Percentiles rank a stretch among this genome's conserved stretches.
Evolutionary conservation across 805 yeast genomes (phyloP).

Genomic region (Zygotorulaspora danielsina): DNA sequence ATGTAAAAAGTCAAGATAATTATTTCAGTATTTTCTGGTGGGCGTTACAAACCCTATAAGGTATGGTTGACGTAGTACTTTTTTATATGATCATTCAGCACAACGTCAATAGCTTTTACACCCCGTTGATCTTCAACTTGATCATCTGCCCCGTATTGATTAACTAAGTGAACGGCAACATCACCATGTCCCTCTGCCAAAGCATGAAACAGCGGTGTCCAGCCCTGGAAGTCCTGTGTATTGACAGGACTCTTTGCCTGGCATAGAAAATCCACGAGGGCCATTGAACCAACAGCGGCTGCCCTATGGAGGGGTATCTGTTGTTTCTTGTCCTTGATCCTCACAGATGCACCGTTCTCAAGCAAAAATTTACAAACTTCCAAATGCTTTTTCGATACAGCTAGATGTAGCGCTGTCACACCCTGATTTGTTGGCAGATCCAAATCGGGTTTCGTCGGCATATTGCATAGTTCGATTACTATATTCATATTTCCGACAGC

Average conservation of each 20-base stretch:
- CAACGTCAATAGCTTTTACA: constrained; percentile 49
- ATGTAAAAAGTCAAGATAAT: neutral
- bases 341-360: constrained; percentile 54
- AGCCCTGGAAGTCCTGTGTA: constrained; percentile 63
- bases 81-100: constrained; percentile 50
- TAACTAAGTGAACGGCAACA: constrained; percentile 56
- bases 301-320: constrained; percentile 78
- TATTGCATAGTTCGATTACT: constrained; percentile 46
- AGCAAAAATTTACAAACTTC: constrained; percentile 53
- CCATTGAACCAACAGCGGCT: constrained; percentile 65
- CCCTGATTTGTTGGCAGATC: constrained; percentile 62
- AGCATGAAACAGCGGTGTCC: constrained; percentile 89
- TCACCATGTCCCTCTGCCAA: constrained; percentile 86
- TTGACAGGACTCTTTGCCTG: constrained; percentile 58
- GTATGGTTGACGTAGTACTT: constrained; percentile 33
- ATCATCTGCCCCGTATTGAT: constrained; percentile 60
- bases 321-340: constrained; percentile 62
- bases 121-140: constrained; percentile 47
- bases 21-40: too few species aligned
- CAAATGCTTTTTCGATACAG: constrained; percentile 63
- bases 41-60: too few species aligned
- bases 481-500: constrained; percentile 63
- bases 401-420: constrained; percentile 69
- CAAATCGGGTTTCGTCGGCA: constrained; percentile 54
- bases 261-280: constrained; percentile 52